Evolutionary conservation across 2,329 filamentous ascomycete genomes (phyloP).

Genomic region (Clonostachys rhizophaga): DNA sequence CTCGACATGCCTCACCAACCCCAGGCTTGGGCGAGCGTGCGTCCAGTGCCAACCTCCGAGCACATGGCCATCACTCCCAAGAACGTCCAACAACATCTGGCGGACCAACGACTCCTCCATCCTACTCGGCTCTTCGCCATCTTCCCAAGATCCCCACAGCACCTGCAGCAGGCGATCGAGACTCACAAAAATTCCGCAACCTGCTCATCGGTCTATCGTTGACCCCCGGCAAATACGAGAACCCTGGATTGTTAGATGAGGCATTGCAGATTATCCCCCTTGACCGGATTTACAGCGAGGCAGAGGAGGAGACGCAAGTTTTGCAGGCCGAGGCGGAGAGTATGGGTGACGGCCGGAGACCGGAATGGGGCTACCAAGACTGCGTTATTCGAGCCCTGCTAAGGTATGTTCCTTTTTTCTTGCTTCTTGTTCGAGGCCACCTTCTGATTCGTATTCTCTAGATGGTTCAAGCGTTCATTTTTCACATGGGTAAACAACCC

Average conservation of each 20-base stretch:
- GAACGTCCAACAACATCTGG: slow-evolving; percentile 42
- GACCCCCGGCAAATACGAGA: slow-evolving; percentile 92
- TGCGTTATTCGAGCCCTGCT: slow-evolving; percentile 87
- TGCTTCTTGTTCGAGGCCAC: background rate
- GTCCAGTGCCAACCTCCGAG: slow-evolving; percentile 42
- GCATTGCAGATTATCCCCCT: slow-evolving; percentile 82
- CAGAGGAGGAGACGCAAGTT: slow-evolving; percentile 88
- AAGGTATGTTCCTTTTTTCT: slow-evolving; percentile 49
- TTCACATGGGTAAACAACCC: slow-evolving; percentile 98
- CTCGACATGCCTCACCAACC: slow-evolving; percentile 59
- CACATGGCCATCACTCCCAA: slow-evolving; percentile 27
- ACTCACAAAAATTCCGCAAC: slow-evolving; percentile 73
- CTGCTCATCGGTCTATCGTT: slow-evolving; percentile 80
- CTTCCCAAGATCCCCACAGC: slow-evolving; percentile 62
- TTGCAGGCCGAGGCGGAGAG: slow-evolving; percentile 84
- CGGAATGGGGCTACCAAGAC: slow-evolving; percentile 96
- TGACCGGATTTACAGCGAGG: slow-evolving; percentile 87
- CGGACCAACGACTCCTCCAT: slow-evolving; percentile 32
- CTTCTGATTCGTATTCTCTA: slow-evolving; percentile 11
- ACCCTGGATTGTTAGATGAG: slow-evolving; percentile 90
- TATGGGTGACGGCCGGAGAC: slow-evolving; percentile 72
- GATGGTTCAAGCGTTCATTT: slow-evolving; percentile 92
- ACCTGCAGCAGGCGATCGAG: slow-evolving; percentile 59
- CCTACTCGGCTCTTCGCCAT: slow-evolving; percentile 43
- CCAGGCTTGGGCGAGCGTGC: slow-evolving; percentile 45